These are phyloP conservation scores for Saccharomycopsis crataegensis DNA, from an alignment of 1,139 yeast species.

Conservation along the genomic window DNA sequence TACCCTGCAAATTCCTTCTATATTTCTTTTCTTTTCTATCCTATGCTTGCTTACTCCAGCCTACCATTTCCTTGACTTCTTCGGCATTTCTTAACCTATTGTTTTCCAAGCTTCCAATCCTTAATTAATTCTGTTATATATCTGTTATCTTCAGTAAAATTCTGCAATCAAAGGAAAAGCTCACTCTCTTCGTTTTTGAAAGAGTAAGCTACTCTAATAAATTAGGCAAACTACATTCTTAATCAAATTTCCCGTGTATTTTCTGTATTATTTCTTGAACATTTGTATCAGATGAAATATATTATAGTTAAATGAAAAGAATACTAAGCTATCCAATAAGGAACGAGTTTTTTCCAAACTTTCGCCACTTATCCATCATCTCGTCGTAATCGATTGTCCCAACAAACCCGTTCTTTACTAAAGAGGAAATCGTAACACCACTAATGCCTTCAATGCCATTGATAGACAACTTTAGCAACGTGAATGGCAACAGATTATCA, in stretches of 20 bases:
- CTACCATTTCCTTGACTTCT: too few relatives aligned
- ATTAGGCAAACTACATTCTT: too few relatives aligned
- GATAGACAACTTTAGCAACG: background rate
- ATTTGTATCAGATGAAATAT: too few relatives aligned
- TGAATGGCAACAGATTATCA: background rate
- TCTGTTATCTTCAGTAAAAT: too few relatives aligned
- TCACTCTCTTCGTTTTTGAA: background rate
- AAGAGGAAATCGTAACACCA: background rate
- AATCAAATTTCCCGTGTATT: background rate
- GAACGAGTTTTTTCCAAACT: constrained; percentile 11
- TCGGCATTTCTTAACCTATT: too few relatives aligned
- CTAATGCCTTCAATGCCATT: constrained; percentile 8
- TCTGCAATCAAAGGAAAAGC: background rate
- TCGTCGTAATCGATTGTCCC: background rate
- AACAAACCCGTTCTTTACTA: constrained; percentile 7
- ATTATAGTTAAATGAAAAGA: too few relatives aligned
- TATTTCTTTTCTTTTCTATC: too few relatives aligned
- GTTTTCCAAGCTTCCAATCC: too few relatives aligned
- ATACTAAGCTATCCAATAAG: background rate
- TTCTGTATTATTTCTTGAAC: background rate
- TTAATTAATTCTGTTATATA: too few relatives aligned
- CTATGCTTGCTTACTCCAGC: too few relatives aligned
- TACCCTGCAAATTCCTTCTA: too few relatives aligned
- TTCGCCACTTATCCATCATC: constrained; percentile 5
- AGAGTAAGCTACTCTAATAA: background rate